Evolutionary conservation across 495 filamentous ascomycete genomes (phyloP), one percentile per base, ranked within the genome.

Genomic region (Bombardia bombarda): DNA sequence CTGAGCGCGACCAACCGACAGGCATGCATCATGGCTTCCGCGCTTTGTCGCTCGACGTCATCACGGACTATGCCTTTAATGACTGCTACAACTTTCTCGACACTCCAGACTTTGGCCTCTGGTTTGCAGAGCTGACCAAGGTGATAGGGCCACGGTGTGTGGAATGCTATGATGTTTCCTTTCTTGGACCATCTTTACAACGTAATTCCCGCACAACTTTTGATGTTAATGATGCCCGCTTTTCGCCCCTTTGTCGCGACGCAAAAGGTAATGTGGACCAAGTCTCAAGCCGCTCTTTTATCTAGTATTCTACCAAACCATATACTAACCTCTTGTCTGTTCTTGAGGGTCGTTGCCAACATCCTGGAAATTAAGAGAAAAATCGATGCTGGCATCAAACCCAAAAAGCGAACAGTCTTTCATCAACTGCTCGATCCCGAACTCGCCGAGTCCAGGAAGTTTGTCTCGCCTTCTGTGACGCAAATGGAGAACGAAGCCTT

Each of bases 1-100:
- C 40, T 21, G 31, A 20, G 3, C 24, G 19, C 21, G 46, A 28
- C 46, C 7, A 9, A 56, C 10, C 32, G 28, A 18, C 33, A 61
- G 20, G 53, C 48, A 30, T 35, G 39, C 20, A 63, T 49, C 12
- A 31, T 57, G 63, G 48, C 43, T 55, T 20, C 58, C 60, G 20
- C 28, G 40, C 46, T n/a, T 31, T 72, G 5, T 61, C 69, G n/a
- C 53, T 56, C 16, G 70, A 73, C 40, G 53, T 72, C 32, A 61
- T 72, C 24, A 67, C 61, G 18, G 60, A 68, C 41, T 73, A 70
- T 45, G 53, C 61, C 1, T 70, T 73, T 38, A 62, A 53, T 18
- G 45, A 55, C 34, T 54, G 55, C 39, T 60, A 62, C 21, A 34
- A 56, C 40, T 49, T 55, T 12, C 53, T 65, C 7, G 46, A 43